Conservation (phyloP, 2,329 filamentous ascomycete species). For the Trichoderma atrobrunneum region DNA sequence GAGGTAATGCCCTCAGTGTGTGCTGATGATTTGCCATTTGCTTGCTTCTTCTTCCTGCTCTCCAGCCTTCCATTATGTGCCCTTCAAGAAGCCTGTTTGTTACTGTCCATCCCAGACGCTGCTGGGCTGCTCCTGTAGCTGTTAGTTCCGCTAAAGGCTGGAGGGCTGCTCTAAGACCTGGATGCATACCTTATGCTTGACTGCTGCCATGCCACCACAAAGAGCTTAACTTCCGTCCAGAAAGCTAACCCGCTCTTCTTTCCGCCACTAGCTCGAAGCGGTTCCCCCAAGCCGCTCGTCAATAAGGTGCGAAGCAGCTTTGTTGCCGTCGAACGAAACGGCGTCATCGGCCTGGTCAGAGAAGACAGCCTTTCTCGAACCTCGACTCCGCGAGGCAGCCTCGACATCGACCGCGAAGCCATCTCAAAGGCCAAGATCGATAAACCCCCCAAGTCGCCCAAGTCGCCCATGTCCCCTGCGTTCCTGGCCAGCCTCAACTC, state of each 20-base stretch:
- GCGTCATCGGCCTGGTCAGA: constrained; percentile 51
- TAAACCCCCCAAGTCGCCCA: constrained; percentile 25
- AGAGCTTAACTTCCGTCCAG: background rate
- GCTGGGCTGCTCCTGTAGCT: constrained; percentile 15
- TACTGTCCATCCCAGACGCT: constrained; percentile 14
- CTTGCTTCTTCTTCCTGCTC: constrained; percentile 33
- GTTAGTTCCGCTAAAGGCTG: constrained; percentile 7
- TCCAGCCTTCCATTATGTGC: constrained; percentile 49
- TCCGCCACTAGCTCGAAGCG: constrained; percentile 30
- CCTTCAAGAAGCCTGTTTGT: constrained; percentile 14
- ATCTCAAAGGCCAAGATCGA: constrained; percentile 31
- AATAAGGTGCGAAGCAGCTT: constrained; percentile 76
- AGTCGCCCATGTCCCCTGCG: constrained; percentile 26
- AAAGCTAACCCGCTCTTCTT: constrained; percentile 26
- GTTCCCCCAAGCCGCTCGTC: constrained; percentile 64
- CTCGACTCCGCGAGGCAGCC: constrained; percentile 35
- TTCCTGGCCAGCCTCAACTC: constrained; percentile 26
- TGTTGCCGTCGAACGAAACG: constrained; percentile 67
- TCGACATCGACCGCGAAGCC: constrained; percentile 35
- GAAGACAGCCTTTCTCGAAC: constrained; percentile 38
- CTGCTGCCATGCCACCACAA: background rate
- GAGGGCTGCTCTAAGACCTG: background rate
- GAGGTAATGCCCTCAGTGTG: constrained; percentile 25
- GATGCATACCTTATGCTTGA: background rate
- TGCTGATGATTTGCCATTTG: constrained; percentile 12